phyloP scores from a whole-genome alignment of 2,329 filamentous ascomycete species.

The Cladosporium sp. region DNA sequence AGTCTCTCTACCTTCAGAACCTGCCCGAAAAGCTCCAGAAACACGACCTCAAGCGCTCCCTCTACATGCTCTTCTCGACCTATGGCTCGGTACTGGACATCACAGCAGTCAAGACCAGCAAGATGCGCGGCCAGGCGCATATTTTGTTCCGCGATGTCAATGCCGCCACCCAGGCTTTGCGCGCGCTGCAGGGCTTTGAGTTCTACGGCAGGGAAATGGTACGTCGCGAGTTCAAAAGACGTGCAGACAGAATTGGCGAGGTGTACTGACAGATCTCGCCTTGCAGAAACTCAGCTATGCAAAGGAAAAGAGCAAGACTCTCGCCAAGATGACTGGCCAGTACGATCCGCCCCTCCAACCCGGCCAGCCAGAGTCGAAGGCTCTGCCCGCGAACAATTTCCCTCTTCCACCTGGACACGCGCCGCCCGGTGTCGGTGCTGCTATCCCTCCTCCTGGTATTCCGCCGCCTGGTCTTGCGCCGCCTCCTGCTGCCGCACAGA shows the following conservation, averaged over 20 bases:
- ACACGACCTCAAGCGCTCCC: conserved; percentile 71
- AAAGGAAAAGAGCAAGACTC: conserved; percentile 78
- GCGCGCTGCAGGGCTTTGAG: conserved; percentile 74
- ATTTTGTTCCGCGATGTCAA: conserved; percentile 85
- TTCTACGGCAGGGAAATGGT: conserved; percentile 85
- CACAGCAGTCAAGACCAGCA: conserved; percentile 77
- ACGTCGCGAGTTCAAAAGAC: conserved; percentile 30
- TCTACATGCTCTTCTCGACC: conserved; percentile 91
- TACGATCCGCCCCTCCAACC: conserved; percentile 50
- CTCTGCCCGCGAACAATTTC: conserved; percentile 17
- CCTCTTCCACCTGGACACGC: conserved; percentile 6
- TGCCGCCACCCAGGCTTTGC: conserved; percentile 89
- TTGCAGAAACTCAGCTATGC: conserved; percentile 81
- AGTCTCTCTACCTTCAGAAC: conserved; percentile 81
- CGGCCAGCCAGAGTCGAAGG: conserved; percentile 16
- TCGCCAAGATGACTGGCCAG: conserved; percentile 87
- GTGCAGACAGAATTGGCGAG: too few relatives aligned
- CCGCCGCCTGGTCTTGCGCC: conserved; percentile 14
- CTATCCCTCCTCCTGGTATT: not conserved
- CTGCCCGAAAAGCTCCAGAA: conserved; percentile 88
- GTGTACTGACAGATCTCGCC: not conserved
- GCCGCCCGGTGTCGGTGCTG: conserved; percentile 1
- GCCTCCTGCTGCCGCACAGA: conserved; percentile 37
- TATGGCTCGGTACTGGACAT: conserved; percentile 91
- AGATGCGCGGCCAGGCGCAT: conserved; percentile 95